Evolutionary conservation across 139 green algal genomes (phyloP), one percentile per base, ranked within the genome.

Genomic region (Haematococcus lacustris): DNA sequence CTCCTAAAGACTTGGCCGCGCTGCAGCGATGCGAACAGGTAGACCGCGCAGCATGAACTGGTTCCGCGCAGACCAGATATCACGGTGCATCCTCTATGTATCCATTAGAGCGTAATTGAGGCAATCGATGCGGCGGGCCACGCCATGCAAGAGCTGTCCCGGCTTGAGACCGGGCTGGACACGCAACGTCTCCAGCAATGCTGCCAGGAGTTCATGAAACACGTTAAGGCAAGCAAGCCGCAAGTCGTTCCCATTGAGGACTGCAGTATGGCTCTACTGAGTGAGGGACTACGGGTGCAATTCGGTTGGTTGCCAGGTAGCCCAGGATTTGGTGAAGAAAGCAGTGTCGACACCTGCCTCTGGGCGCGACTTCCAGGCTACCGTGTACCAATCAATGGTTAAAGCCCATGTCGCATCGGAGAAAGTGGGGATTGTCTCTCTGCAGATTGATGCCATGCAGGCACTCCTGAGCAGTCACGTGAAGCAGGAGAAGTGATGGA

Each of bases 311-410:
- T 67, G 9, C 26, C 63, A 69, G 63, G 35, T 37, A 5, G 63
- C 63, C 4, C 63, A 69, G 9, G 63, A 69, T 32, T 37, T 69
- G 3, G 63, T 69, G 2, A 35, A 69, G 26, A 40, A 69, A 25
- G 38, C 38, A 3, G 63, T 40, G 35, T 50, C 63, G 4, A 38
- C 33, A 17, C 63, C 63, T 30, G 63, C 35, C 3, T 33, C 35
- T 3, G 63, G 51, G 9, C 63, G 63, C 9, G 63, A 37, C 32
- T 69, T 69, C 32, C 37, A 69, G 63, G 63, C 63, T 23, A 69
- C 63, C 3, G 63, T 69, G 35, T 69, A 69, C 32, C 63, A 69
- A 3, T 69, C 33, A 35, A 69, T 69, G 63, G 63, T 37, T n/a
- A 51, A 26, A 40, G 63, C 63, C 26, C 35, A 69, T 25, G 21